Evolutionary conservation across 805 yeast genomes (phyloP), one percentile per base, ranked within the genome.

Genomic region (Schizosaccharomyces japonicus): DNA sequence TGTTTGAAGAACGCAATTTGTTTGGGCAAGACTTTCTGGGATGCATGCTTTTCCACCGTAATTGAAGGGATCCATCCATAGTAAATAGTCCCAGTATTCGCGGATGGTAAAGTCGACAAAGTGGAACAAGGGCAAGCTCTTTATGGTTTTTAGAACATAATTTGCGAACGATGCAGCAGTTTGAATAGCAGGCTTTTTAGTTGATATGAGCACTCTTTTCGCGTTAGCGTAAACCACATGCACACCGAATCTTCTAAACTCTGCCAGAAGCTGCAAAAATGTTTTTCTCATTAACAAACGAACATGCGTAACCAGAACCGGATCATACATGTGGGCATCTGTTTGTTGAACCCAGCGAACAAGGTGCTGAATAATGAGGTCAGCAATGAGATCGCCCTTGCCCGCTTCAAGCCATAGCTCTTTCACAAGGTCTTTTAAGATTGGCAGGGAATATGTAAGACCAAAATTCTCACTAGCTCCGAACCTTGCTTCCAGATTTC

Each of bases 371-470:
- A 84, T 78, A 71, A 85, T 71, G 1, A 80, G 66, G 59, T 85
- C 95, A 0, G 95, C 94, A 50, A 77, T 75, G 6, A 66, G 54
- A 53, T 78, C 72, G 49, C 73, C 73, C 19, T 66, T 65, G 49
- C 80, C 62, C 0, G 95, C 95, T 56, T 76, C 79, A 56, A 83
- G 92, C 94, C 95, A 87, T 95, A 95, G 83, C 29, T 69, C 75
- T 55, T 79, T 82, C 10, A 90, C 79, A 70, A 90, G 65, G 5
- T 69, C 60, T 56, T 92, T 71, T 49, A 90, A 66, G 1, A 78
- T 78, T 7, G 67, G 60, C 51, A 90, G 65, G 2, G 95, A 80
- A 0, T 80, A 73, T 0, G 76, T 69, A 3, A 56, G 26, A 25
- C 49, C 49, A 2, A 50, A 49, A 8, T 33, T 27, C n/a, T 49